Conservation (phyloP, 495 filamentous ascomycete species). For the Friedmanniomyces endolithicus region DNA sequence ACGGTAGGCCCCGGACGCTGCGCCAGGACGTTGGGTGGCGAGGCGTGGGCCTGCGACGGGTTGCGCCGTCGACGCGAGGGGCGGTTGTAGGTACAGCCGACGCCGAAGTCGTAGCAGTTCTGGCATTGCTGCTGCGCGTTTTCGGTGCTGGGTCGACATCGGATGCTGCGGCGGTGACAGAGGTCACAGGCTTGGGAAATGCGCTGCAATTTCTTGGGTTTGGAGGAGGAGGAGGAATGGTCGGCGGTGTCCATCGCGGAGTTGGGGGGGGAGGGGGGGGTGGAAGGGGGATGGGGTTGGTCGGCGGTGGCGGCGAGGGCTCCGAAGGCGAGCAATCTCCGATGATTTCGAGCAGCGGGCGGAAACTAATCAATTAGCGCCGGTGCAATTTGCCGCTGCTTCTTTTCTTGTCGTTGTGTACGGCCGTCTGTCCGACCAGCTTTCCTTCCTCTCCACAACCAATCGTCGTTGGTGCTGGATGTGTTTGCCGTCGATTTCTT, state of each 20-base stretch:
- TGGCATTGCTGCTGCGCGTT: slow-evolving; percentile 6
- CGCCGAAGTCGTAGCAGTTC: slow-evolving; percentile 15
- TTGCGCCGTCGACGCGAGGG: slow-evolving; percentile 9
- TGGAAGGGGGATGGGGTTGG: too few species aligned
- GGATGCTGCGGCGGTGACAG: slow-evolving; percentile 9
- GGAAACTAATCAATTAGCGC: too few species aligned
- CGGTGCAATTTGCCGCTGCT: too few species aligned
- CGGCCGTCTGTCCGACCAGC: too few species aligned
- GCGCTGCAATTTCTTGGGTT: slow-evolving; percentile 14
- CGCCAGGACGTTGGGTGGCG: slow-evolving; percentile 4
- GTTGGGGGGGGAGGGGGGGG: too few species aligned
- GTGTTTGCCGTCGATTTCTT: too few species aligned
- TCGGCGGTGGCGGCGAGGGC: too few species aligned
- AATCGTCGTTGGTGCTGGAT: too few species aligned
- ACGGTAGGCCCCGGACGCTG: neutral
- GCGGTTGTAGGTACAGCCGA: slow-evolving; percentile 12
- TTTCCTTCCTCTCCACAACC: too few species aligned
- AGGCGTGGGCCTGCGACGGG: neutral
- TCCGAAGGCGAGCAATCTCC: too few species aligned
- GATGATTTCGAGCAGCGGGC: too few species aligned
- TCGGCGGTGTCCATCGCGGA: neutral
- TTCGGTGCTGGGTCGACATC: slow-evolving; percentile 10
- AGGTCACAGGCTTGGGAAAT: slow-evolving; percentile 15
- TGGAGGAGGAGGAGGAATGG: neutral
- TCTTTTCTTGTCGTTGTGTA: too few species aligned